Conservation (phyloP, 495 filamentous ascomycete genomes). For the Talaromyces thailandensis region DNA sequence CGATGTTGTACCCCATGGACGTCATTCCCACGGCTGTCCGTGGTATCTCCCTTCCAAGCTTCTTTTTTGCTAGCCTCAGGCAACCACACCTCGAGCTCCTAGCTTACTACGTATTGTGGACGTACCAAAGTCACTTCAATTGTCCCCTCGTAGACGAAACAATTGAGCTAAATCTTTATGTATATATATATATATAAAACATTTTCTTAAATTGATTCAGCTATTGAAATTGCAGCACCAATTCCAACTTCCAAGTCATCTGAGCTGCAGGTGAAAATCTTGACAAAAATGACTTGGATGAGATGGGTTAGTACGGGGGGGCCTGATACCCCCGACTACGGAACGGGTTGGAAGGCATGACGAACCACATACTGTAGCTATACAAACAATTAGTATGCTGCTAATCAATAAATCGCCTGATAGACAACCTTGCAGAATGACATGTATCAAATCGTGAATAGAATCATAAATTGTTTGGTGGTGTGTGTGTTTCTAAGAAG, state of each 20-base stretch:
- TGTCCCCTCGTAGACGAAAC: background rate
- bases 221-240: background rate
- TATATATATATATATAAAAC: too few species aligned
- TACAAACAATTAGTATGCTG: too few species aligned
- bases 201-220: background rate
- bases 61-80: background rate
- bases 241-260: background rate
- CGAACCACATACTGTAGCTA: background rate
- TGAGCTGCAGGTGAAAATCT: background rate
- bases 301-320: constrained; percentile 1
- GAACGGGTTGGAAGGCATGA: background rate
- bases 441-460: background rate
- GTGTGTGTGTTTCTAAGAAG: background rate
- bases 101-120: background rate
- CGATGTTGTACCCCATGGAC: background rate
- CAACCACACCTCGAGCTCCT: background rate
- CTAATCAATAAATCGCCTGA: background rate
- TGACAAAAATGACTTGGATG: background rate
- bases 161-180: background rate
- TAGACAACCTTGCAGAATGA: background rate
- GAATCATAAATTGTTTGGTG: background rate
- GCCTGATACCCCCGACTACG: background rate
- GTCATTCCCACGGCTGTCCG: background rate
- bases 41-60: background rate
- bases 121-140: background rate